phyloP scores from a whole-genome alignment of 2,329 filamentous ascomycete species.

The Colletotrichum sp. region DNA sequence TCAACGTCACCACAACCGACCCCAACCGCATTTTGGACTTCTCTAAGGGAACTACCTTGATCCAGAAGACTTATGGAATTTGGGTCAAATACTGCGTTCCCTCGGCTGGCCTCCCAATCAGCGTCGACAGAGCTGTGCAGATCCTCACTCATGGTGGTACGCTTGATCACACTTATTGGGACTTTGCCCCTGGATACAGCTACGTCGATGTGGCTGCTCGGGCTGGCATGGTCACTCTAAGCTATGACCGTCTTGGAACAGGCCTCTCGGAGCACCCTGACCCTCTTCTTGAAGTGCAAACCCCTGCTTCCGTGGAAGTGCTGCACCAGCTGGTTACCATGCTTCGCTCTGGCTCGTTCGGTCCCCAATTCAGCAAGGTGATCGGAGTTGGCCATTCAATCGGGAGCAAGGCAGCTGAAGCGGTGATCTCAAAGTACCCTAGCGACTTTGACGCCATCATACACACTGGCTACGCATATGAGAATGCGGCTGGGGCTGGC shows the following conservation, averaged over 20 bases:
- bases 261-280: not conserved
- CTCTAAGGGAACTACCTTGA: not conserved
- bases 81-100: not conserved
- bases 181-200: not conserved
- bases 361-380: not conserved
- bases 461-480: not conserved
- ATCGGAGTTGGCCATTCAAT: not conserved
- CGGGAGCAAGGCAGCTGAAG: not conserved
- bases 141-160: not conserved
- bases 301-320: not conserved
- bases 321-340: not conserved
- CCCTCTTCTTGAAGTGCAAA: not conserved
- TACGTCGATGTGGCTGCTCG: not conserved
- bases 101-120: not conserved
- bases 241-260: not conserved
- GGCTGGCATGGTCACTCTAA: not conserved
- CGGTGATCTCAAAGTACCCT: not conserved
- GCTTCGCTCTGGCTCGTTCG: not conserved
- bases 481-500: not conserved
- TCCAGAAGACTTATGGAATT: not conserved
- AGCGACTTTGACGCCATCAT: not conserved
- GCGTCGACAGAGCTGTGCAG: not conserved
- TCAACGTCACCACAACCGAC: not conserved
- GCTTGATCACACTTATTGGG: not conserved
- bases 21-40: not conserved